A percentile compares a stretch with the other conserved stretches of the same genome.
Conservation (phyloP, 225 moss, liverwort and hornwort genomes). For the Polytrichum formosum region DNA sequence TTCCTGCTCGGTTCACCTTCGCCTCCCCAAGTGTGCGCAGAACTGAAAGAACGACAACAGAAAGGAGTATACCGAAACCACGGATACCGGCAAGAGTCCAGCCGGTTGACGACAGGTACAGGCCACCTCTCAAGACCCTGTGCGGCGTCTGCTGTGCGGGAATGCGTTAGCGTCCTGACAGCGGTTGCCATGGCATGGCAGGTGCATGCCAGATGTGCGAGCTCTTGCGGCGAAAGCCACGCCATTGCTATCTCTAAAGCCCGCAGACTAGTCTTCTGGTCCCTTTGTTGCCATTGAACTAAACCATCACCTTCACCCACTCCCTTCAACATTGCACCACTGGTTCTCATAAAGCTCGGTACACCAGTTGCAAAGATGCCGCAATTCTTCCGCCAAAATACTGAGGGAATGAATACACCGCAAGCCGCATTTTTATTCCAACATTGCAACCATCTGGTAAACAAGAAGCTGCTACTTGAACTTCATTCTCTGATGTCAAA, state of each 20-base stretch:
- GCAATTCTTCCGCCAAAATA: too few species aligned
- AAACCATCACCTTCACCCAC: background rate
- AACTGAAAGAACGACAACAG: slow-evolving; percentile 26
- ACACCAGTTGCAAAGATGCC: too few species aligned
- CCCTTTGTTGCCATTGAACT: background rate
- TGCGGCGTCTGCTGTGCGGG: slow-evolving; percentile 51
- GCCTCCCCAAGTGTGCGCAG: slow-evolving; percentile 46
- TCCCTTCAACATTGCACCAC: background rate
- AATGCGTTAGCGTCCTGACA: slow-evolving; percentile 40
- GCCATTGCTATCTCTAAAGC: slow-evolving; percentile 43
- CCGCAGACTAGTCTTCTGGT: background rate
- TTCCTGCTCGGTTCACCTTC: background rate
- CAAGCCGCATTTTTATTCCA: too few species aligned
- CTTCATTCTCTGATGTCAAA: too few species aligned
- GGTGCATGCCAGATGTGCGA: slow-evolving; percentile 47
- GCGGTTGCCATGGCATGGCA: slow-evolving; percentile 39
- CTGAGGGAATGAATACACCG: too few species aligned
- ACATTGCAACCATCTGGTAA: too few species aligned
- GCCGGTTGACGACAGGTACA: slow-evolving; percentile 57
- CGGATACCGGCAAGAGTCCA: slow-evolving; percentile 73
- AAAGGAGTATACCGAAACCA: slow-evolving; percentile 75
- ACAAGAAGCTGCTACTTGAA: too few species aligned
- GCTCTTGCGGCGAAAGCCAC: slow-evolving; percentile 51
- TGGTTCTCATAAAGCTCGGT: too few species aligned
- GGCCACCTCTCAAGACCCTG: slow-evolving; percentile 70